A percentile compares a stretch with the other conserved stretches of the same genome.
phyloP scores from a whole-genome alignment of 495 filamentous ascomycete species.

The Tuber aestivum region DNA sequence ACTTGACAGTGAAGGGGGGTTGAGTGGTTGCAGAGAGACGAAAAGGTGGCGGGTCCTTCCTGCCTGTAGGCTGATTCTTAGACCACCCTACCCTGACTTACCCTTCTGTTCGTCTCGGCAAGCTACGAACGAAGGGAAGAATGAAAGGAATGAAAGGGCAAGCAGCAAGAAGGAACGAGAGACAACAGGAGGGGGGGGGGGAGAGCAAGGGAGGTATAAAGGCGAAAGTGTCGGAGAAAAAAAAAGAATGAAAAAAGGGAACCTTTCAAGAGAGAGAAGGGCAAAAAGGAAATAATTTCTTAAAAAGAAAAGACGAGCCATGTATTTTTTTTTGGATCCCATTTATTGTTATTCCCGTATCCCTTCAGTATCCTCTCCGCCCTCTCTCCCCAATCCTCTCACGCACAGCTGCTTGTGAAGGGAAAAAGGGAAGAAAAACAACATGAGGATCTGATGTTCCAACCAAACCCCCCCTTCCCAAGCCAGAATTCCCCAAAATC shows the following conservation, averaged over 20 bases:
- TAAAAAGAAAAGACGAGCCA: not conserved
- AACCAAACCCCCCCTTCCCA: not conserved
- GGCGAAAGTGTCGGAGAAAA: not conserved
- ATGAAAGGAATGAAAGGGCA: conserved; percentile 1
- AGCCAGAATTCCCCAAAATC: not conserved
- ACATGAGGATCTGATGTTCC: not conserved
- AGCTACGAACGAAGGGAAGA: not conserved
- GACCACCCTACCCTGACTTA: not conserved
- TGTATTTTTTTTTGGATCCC: conserved; percentile 8
- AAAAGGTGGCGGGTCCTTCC: conserved; percentile 3
- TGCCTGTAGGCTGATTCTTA: not conserved
- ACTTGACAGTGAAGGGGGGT: not conserved
- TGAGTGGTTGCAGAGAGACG: not conserved
- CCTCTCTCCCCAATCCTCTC: not conserved
- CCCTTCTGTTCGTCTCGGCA: conserved; percentile 2
- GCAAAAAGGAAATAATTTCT: not conserved
- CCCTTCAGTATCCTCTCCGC: not conserved
- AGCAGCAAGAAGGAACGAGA: not conserved
- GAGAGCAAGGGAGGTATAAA: not conserved
- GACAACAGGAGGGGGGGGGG: not conserved
- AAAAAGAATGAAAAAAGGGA: not conserved
- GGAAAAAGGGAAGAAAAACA: not conserved
- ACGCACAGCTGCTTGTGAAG: not conserved
- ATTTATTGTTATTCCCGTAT: conserved; percentile 4
- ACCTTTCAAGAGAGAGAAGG: not conserved